These are phyloP conservation scores for Rugonectria rugulosa DNA, from an alignment of 2,329 filamentous ascomycete genomes.

Conservation along the genomic window DNA sequence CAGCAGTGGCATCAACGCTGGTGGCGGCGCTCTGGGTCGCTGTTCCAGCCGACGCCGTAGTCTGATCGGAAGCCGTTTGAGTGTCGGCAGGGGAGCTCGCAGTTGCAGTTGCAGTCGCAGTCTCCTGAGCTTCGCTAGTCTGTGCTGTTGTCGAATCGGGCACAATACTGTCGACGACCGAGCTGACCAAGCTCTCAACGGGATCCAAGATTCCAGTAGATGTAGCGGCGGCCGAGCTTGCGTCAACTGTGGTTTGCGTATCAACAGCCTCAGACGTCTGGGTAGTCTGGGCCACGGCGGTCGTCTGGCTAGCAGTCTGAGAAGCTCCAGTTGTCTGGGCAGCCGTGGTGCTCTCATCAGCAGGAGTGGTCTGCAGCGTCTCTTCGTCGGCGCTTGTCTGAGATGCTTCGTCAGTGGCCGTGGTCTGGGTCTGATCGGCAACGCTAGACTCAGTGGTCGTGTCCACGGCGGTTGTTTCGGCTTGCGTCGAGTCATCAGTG, in stretches of 20 bases:
- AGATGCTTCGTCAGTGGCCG: neutral
- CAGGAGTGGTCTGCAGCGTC: neutral
- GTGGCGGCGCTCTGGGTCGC: neutral
- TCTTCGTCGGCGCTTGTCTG: neutral
- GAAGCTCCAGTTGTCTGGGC: neutral
- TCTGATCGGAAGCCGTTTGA: no score
- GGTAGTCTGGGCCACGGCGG: neutral
- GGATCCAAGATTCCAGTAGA: conserved; percentile 31
- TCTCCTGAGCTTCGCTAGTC: neutral
- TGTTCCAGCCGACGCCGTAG: conserved; percentile 18
- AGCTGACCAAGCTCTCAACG: conserved; percentile 31
- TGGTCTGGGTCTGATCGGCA: neutral
- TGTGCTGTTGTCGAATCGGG: conserved; percentile 17
- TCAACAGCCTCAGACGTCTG: neutral
- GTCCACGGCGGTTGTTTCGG: neutral
- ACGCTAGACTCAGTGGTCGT: neutral
- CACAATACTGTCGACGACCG: conserved; percentile 25
- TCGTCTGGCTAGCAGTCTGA: no score
- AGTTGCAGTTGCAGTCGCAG: conserved; percentile 1
- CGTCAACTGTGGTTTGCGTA: conserved; percentile 1
- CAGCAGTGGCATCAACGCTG: neutral
- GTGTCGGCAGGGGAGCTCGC: conserved; percentile 20
- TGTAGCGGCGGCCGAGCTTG: conserved; percentile 1
- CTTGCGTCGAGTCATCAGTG: neutral
- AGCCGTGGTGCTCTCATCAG: neutral